These are phyloP conservation scores for Rhodamnia argentea DNA, from an alignment of 345 rosid species.

Conservation along the genomic window DNA sequence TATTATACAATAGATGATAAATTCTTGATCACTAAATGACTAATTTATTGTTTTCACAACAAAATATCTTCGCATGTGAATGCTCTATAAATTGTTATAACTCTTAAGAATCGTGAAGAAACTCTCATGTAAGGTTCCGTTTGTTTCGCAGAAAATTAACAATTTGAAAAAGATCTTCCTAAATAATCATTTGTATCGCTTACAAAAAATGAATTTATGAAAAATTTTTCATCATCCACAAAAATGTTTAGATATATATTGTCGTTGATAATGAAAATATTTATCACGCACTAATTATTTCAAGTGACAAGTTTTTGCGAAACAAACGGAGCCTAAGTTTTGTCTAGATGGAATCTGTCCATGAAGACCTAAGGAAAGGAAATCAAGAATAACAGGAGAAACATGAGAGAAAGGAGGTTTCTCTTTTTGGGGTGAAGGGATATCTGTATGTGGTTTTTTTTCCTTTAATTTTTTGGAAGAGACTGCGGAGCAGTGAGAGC, in stretches of 20 bases:
- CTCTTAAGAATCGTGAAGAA: neutral
- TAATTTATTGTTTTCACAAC: neutral
- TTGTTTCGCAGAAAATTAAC: too few relatives aligned
- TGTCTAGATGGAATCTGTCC: neutral
- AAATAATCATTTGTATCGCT: too few relatives aligned
- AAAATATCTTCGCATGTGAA: neutral
- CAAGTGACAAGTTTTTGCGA: too few relatives aligned
- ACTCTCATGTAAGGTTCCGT: neutral
- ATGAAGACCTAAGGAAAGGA: neutral
- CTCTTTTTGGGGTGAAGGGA: neutral
- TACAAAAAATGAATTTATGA: too few relatives aligned
- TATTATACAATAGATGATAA: neutral
- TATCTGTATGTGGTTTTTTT: neutral
- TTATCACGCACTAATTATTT: too few relatives aligned
- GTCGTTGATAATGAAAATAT: too few relatives aligned
- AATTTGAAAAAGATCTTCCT: too few relatives aligned
- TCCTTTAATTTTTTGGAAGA: too few relatives aligned
- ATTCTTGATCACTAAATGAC: neutral
- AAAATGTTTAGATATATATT: too few relatives aligned
- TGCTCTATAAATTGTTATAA: neutral
- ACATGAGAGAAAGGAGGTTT: neutral
- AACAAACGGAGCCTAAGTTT: neutral
- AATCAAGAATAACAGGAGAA: neutral
- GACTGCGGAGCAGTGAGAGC: neutral
- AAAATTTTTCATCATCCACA: too few relatives aligned